Conservation (phyloP, 164 flowering plant species). For the Vitis amurensis region DNA sequence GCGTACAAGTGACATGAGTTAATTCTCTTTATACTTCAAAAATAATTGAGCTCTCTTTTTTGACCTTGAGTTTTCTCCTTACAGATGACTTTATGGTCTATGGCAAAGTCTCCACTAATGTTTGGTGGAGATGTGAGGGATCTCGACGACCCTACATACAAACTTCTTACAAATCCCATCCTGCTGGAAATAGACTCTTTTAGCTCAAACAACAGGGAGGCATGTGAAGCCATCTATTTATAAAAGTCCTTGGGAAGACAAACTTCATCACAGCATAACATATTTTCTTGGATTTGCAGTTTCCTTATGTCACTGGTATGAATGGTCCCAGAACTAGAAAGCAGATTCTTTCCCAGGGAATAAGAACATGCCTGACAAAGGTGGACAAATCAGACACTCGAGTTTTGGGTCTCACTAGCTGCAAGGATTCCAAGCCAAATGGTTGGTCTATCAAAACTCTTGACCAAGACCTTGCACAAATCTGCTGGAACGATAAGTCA, state of each 20-base stretch:
- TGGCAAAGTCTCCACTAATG: conserved; percentile 92
- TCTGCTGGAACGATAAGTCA: conserved; percentile 63
- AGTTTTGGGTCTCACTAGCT: conserved; percentile 49
- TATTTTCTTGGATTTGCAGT: conserved; percentile 34
- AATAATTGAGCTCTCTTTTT: neutral
- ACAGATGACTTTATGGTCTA: conserved; percentile 93
- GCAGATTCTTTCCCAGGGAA: neutral
- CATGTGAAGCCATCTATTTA: conserved; percentile 10
- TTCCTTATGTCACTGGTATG: conserved; percentile 40
- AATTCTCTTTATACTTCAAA: neutral
- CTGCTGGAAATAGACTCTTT: conserved; percentile 70
- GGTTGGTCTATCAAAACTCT: conserved; percentile 52
- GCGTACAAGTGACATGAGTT: neutral
- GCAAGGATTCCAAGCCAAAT: conserved; percentile 42
- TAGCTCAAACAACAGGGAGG: conserved; percentile 82
- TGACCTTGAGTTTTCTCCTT: conserved; percentile 9
- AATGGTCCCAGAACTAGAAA: conserved; percentile 6
- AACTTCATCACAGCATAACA: neutral
- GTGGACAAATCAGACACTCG: conserved; percentile 6
- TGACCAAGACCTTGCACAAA: conserved; percentile 40
- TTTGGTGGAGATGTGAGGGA: conserved; percentile 90
- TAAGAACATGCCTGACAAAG: conserved; percentile 15
- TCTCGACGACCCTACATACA: conserved; percentile 57
- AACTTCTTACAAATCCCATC: conserved; percentile 70
- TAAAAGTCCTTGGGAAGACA: neutral